A percentile compares a stretch with the other conserved stretches of the same genome.
Conservation (phyloP, 148 eudicot genomes). For the Beta vulgaris region DNA sequence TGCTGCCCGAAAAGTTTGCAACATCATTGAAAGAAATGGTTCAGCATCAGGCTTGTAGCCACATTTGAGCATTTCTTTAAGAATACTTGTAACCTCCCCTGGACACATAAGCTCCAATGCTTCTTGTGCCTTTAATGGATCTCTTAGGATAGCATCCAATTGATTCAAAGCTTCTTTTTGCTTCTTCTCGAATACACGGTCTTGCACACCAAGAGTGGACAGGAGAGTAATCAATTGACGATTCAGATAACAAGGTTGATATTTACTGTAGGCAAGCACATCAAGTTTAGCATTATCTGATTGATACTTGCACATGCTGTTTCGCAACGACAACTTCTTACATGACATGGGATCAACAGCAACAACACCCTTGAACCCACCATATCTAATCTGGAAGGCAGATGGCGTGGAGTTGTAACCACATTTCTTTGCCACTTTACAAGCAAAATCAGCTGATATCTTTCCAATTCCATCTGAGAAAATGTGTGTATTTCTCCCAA, state of each 20-base stretch:
- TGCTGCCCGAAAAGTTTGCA: conserved; percentile 64
- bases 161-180: conserved; percentile 67
- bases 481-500: conserved; percentile 33
- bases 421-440: conserved; percentile 65
- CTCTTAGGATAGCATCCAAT: conserved; percentile 57
- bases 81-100: conserved; percentile 57
- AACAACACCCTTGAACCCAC: conserved; percentile 92
- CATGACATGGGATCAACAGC: conserved; percentile 72
- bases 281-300: conserved; percentile 60
- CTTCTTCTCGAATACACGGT: conserved; percentile 63
- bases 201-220: conserved; percentile 76
- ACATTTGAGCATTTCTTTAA: conserved; percentile 63
- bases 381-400: conserved; percentile 85
- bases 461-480: conserved; percentile 97
- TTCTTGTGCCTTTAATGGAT: conserved; percentile 65
- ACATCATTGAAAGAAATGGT: conserved; percentile 75
- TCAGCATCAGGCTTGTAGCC: conserved; percentile 71
- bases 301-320: conserved; percentile 74
- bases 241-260: conserved; percentile 82
- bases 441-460: conserved; percentile 75
- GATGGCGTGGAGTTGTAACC: conserved; percentile 53
- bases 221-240: conserved; percentile 79
- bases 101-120: conserved; percentile 82
- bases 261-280: conserved; percentile 74
- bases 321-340: conserved; percentile 59